phyloP scores from a whole-genome alignment of 169 alveolate genomes.

The Babesia bovis region DNA sequence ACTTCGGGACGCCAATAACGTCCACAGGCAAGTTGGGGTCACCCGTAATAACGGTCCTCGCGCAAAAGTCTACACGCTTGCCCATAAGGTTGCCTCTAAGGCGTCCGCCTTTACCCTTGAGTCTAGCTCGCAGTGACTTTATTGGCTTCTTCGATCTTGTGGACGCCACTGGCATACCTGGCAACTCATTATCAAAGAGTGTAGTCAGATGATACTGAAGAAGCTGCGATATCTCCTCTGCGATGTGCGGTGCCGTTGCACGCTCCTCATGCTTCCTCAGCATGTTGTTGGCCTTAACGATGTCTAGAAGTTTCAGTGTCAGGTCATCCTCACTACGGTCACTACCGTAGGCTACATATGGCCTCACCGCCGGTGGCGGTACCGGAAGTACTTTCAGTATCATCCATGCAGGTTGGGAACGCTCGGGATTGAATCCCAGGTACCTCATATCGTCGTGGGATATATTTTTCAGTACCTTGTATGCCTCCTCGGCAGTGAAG shows the following conservation, averaged over 20 bases:
- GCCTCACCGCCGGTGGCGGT: slow-evolving; percentile 99
- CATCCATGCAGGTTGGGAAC: slow-evolving; percentile 94
- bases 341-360: slow-evolving; percentile 92
- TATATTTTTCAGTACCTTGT: slow-evolving; percentile 85
- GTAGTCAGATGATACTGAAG: slow-evolving; percentile 96
- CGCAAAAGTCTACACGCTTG: slow-evolving; percentile 99
- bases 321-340: slow-evolving; percentile 97
- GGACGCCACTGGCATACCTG: slow-evolving; percentile 94
- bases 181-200: slow-evolving; percentile 95
- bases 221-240: slow-evolving; percentile 87
- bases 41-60: slow-evolving; percentile 99
- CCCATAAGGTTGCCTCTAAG: slow-evolving; percentile 99
- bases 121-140: slow-evolving; percentile 96
- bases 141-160: slow-evolving; percentile 96
- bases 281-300: slow-evolving; percentile 91
- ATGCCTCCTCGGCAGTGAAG: slow-evolving; percentile 88
- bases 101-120: slow-evolving; percentile 99
- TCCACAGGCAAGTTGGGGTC: slow-evolving; percentile 96
- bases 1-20: slow-evolving; percentile 97
- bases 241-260: slow-evolving; percentile 91
- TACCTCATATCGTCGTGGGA: slow-evolving; percentile 87
- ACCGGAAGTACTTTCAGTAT: slow-evolving; percentile 94
- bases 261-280: slow-evolving; percentile 84
- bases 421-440: slow-evolving; percentile 93
- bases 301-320: slow-evolving; percentile 93